A percentile compares a stretch with the other conserved stretches of the same genome.
Conservation (phyloP, 306 rosid genomes). For the Sphenostylis stenocarpa region DNA sequence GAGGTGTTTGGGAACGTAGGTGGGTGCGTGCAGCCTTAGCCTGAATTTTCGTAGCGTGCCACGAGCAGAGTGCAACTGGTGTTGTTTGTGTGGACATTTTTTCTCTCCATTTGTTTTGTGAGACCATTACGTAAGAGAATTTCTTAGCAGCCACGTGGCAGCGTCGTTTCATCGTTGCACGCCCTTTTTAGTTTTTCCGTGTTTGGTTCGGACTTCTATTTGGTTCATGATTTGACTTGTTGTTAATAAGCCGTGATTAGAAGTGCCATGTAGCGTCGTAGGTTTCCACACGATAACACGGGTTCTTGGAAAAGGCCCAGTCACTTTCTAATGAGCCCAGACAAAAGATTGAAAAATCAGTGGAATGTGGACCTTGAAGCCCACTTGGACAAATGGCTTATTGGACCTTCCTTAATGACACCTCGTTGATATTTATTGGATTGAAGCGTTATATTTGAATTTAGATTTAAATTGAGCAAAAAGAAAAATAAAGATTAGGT, state of each 20-base stretch:
- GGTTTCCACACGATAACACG: not conserved
- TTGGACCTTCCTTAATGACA: too few relatives aligned
- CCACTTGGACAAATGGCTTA: not conserved
- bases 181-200: not conserved
- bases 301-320: not conserved
- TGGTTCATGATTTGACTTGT: not conserved
- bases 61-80: slow-evolving; percentile 33
- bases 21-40: not conserved
- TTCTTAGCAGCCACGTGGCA: slow-evolving; percentile 31
- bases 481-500: too few relatives aligned
- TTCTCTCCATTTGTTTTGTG: not conserved
- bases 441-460: too few relatives aligned
- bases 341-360: not conserved
- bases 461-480: too few relatives aligned
- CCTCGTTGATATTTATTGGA: too few relatives aligned
- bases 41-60: not conserved
- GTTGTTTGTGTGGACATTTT: slow-evolving; percentile 39
- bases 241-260: not conserved
- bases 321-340: not conserved
- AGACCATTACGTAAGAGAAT: not conserved
- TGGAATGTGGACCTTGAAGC: not conserved
- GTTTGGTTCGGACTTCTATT: not conserved
- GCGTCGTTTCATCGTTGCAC: not conserved
- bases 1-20: not conserved
- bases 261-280: slow-evolving; percentile 17